Base-by-base conservation (phyloP, 73 alveolate species). In the Symbiodinium natans region DNA sequence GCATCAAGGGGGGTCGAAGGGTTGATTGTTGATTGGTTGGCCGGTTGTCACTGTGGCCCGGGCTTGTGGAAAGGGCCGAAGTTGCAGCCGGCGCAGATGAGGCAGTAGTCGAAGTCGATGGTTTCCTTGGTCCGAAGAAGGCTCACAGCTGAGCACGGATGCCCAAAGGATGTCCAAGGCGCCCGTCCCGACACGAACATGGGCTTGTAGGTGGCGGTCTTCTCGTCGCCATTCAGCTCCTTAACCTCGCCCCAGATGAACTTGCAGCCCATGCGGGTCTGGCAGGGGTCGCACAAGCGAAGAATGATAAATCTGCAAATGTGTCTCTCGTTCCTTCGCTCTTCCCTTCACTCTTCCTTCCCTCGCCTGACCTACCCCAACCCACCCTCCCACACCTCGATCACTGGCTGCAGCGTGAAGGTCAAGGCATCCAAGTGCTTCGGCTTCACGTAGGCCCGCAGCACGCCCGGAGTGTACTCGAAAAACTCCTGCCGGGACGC, bases 21-120 rank as follows among this genome's bases (percentile, higher is more conserved):
- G n/a, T n/a, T n/a, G n/a, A n/a, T n/a, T n/a, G n/a, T n/a, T n/a
- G n/a, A n/a, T n/a, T n/a, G n/a, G n/a, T n/a, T n/a, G n/a, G n/a
- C n/a, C n/a, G n/a, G n/a, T n/a, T n/a, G 46, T 10, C 6, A 10
- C 52, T 34, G n/a, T 19, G 86, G 31, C 54, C 42, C 82, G 27
- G n/a, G 25, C 98, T 92, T 92, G 90, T 92, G 98, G 90, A 92
- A 92, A 29, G 98, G 98, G n/a, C 98, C 98, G 52, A 92, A 92
- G 38, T 92, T 92, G 98, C 98, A 92, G 90, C 98, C 98, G 9
- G 98, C 98, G 52, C 89, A 86, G 40, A 92, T 92, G 98, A 92
- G 74, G 98, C 98, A 92, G 73, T 73, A 92, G 82, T 92, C 98
- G 59, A 92, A 92, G 56, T 92, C 98, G 34, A 92, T 92, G 82